Percentiles rank a stretch among this genome's conserved stretches.
Evolutionary conservation across 2,329 filamentous ascomycete species (phyloP).

Genomic region (Alternaria brassicae): DNA sequence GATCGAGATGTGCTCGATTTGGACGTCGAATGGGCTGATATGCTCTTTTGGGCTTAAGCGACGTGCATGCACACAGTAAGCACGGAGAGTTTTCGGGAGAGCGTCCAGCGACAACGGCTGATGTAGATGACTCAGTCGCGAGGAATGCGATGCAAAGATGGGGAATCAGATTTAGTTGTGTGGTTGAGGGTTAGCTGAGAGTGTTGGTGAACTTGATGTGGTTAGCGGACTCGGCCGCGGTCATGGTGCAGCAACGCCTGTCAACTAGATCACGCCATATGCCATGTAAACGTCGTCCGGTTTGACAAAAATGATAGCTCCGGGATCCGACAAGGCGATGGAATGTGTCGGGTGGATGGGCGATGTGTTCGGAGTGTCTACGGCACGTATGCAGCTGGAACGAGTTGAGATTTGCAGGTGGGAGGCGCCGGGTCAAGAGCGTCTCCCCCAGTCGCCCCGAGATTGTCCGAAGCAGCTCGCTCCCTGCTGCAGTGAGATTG

Average conservation of each 20-base stretch:
- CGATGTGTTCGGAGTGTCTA: neutral
- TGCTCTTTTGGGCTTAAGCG: neutral
- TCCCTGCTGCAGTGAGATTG: neutral
- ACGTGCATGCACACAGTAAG: neutral
- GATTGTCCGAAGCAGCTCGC: neutral
- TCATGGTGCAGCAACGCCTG: slow-evolving; percentile 3
- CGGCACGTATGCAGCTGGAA: neutral
- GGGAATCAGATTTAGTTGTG: neutral
- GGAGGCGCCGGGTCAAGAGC: neutral
- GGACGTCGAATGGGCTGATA: neutral
- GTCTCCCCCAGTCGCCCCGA: slow-evolving; percentile 1
- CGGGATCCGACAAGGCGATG: no score
- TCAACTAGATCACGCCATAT: neutral
- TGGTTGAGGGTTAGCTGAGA: neutral
- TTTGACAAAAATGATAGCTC: no score
- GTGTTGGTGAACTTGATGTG: neutral
- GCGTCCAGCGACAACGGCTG: neutral
- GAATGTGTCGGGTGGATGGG: neutral
- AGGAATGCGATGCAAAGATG: neutral
- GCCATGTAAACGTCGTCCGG: no score
- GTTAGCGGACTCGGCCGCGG: neutral
- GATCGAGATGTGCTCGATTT: neutral
- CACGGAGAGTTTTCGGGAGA: neutral
- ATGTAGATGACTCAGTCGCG: neutral
- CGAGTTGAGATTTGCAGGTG: neutral